A percentile compares a stretch with the other conserved stretches of the same genome.
phyloP scores from a whole-genome alignment of 331 rosid species.

The Spiraea crenata region DNA sequence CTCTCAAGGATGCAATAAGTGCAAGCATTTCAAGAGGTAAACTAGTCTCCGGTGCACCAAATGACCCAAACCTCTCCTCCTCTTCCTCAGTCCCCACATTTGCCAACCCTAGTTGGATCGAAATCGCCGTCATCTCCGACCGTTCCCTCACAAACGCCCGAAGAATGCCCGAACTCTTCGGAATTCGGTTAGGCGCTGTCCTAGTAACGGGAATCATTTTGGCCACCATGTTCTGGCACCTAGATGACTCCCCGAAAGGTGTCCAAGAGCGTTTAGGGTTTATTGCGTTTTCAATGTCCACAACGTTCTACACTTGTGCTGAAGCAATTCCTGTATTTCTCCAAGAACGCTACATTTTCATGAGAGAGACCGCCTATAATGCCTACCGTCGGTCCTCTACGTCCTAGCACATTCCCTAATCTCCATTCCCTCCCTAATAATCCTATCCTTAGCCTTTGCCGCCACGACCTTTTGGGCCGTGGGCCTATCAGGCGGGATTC shows the following conservation, averaged over 20 bases:
- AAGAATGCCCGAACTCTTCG: conserved; percentile 80
- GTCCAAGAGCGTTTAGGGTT: conserved; percentile 77
- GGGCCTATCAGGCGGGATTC: conserved; percentile 44
- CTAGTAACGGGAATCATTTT: conserved; percentile 65
- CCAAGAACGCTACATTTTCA: conserved; percentile 91
- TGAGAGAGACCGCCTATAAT: conserved; percentile 90
- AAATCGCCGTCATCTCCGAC: conserved; percentile 56
- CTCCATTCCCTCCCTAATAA: conserved; percentile 43
- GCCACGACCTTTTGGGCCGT: conserved; percentile 54
- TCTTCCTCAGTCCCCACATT: conserved; percentile 50
- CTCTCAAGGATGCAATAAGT: conserved; percentile 72
- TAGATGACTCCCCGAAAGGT: conserved; percentile 76
- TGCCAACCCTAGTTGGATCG: conserved; percentile 79
- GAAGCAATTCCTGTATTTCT: conserved; percentile 82
- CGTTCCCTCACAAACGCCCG: conserved; percentile 64
- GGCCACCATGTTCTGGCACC: conserved; percentile 69
- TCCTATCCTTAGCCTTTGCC: conserved; percentile 50
- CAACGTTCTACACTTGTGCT: conserved; percentile 88
- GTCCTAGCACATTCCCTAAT: conserved; percentile 49
- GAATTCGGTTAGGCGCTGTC: conserved; percentile 74
- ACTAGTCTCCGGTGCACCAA: conserved; percentile 70
- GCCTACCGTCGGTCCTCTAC: conserved; percentile 77
- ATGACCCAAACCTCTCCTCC: conserved; percentile 28
- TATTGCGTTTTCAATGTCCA: conserved; percentile 93
- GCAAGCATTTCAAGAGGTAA: conserved; percentile 77